Evolutionary conservation across 306 rosid species (phyloP).

Genomic region (Rubus idaeus): DNA sequence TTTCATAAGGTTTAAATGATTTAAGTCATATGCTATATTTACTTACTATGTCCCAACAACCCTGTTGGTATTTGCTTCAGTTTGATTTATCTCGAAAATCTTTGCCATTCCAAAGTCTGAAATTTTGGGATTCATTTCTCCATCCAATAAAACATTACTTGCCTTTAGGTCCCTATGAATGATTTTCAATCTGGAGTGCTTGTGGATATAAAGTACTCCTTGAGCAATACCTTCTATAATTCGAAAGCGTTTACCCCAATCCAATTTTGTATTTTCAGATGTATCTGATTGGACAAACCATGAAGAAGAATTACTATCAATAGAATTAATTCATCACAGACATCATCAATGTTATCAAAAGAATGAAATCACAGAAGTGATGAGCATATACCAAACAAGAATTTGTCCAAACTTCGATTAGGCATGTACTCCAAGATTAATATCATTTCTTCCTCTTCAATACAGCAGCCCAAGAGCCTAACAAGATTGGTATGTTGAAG

Average conservation of each 20-base stretch:
- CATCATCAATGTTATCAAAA: too few relatives aligned
- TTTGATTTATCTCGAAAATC: conserved; percentile 17
- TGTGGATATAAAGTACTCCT: conserved; percentile 23
- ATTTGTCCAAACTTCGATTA: conserved; percentile 40
- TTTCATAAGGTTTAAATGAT: neutral
- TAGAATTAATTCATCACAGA: neutral
- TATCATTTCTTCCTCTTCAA: conserved; percentile 37
- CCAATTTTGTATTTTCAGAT: neutral
- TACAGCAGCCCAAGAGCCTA: conserved; percentile 39
- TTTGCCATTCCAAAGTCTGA: conserved; percentile 28
- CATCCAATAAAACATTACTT: conserved; percentile 27
- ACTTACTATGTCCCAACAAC: conserved; percentile 32
- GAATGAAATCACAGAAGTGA: neutral
- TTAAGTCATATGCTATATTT: neutral
- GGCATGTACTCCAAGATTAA: conserved; percentile 53
- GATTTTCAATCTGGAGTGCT: conserved; percentile 22
- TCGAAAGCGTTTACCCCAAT: conserved; percentile 40
- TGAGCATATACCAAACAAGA: neutral
- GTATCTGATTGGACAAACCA: conserved; percentile 11
- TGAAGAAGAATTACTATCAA: neutral
- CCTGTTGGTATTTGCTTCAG: conserved; percentile 15
- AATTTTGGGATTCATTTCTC: conserved; percentile 20
- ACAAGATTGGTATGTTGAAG: conserved; percentile 53
- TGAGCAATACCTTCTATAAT: conserved; percentile 26
- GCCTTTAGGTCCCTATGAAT: conserved; percentile 30